Conservation (phyloP, 2,329 filamentous ascomycete species). For the Trichoderma arundinaceum region DNA sequence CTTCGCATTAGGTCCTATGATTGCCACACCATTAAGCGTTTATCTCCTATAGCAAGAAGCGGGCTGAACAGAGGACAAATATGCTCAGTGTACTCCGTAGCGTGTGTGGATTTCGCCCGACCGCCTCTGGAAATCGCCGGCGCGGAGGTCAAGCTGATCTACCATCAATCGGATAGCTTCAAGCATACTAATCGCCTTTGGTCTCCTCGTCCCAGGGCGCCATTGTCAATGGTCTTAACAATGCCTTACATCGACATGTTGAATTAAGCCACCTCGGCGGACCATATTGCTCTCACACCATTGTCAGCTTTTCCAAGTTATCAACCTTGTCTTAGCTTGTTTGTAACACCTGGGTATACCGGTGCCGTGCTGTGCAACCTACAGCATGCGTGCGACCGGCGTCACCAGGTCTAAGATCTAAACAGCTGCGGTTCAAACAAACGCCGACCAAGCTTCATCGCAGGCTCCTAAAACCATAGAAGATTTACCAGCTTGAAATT, state of each 20-base stretch:
- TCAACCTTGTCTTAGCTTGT: conserved; percentile 7
- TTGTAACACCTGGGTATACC: conserved; percentile 10
- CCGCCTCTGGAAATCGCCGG: not conserved
- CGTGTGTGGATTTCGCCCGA: not conserved
- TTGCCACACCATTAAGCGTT: not conserved
- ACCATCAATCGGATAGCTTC: not conserved
- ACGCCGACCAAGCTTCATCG: not conserved
- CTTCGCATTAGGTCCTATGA: not conserved
- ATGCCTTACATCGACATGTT: not conserved
- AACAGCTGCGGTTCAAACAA: not conserved
- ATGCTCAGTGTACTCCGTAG: not conserved
- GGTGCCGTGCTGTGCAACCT: conserved; percentile 19
- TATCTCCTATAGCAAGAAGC: not conserved
- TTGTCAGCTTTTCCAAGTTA: conserved; percentile 2
- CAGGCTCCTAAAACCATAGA: not conserved
- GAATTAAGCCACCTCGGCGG: not conserved
- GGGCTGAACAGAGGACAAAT: not conserved
- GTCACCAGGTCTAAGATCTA: conserved; percentile 17
- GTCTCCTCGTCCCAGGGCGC: not conserved
- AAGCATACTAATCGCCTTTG: not conserved
- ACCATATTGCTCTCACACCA: not conserved
- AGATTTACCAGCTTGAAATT: not conserved
- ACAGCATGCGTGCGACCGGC: conserved; percentile 41
- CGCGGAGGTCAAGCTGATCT: not conserved
- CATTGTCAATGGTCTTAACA: not conserved